phyloP scores from a whole-genome alignment of 2,329 filamentous ascomycete genomes.

The Xylariaceae sp. region DNA sequence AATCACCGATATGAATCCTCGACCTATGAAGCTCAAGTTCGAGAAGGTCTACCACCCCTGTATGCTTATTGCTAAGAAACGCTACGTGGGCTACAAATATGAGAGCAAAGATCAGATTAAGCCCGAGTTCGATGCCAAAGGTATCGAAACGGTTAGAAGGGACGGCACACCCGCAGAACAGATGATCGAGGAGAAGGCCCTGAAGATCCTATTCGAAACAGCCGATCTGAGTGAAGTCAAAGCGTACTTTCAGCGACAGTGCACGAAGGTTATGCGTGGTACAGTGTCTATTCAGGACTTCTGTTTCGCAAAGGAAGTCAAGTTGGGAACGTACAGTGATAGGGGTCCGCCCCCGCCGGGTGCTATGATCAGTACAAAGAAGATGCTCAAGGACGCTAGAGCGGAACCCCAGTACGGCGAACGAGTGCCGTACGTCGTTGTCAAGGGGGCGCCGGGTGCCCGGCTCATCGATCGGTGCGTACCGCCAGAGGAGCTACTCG shows the following conservation, averaged over 20 bases:
- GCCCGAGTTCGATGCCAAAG: slow-evolving; percentile 95
- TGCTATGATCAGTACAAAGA: slow-evolving; percentile 78
- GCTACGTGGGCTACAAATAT: slow-evolving; percentile 97
- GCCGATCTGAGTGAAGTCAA: slow-evolving; percentile 86
- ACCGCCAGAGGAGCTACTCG: slow-evolving; percentile 73
- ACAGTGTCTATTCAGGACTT: slow-evolving; percentile 90
- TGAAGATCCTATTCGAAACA: slow-evolving; percentile 86
- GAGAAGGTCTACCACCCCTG: slow-evolving; percentile 98
- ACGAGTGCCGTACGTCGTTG: slow-evolving; percentile 88
- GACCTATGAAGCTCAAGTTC: slow-evolving; percentile 92
- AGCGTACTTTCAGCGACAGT: slow-evolving; percentile 82
- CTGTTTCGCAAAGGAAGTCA: slow-evolving; percentile 90
- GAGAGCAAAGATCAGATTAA: slow-evolving; percentile 68
- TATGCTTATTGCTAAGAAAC: slow-evolving; percentile 89
- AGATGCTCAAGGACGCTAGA: slow-evolving; percentile 80
- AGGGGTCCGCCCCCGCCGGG: slow-evolving; percentile 77
- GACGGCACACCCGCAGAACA: slow-evolving; percentile 95
- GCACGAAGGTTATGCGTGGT: slow-evolving; percentile 85
- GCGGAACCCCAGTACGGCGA: slow-evolving; percentile 93
- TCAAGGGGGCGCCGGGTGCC: slow-evolving; percentile 80
- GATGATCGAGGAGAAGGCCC: slow-evolving; percentile 88
- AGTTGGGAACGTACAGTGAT: slow-evolving; percentile 80
- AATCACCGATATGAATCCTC: slow-evolving; percentile 84
- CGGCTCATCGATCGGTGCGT: slow-evolving; percentile 86
- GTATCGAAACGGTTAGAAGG: slow-evolving; percentile 92